Conservation (phyloP, 2,329 filamentous ascomycete species). For the Rhynchosporium secalis region DNA sequence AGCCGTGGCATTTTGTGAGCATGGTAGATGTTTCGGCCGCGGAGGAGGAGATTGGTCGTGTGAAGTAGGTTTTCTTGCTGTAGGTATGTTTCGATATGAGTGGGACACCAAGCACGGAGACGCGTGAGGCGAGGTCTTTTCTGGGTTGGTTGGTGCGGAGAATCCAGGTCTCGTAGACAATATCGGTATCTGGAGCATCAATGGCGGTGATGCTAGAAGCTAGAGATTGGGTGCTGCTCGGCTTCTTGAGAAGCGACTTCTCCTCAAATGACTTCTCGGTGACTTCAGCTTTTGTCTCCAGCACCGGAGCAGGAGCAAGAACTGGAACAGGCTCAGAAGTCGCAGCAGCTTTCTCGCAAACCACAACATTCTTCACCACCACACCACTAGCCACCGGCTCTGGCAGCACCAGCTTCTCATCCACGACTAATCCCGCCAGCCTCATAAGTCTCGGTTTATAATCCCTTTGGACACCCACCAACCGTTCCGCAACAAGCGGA, state of each 20-base stretch:
- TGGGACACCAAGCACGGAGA: constrained; percentile 18
- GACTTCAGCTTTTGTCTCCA: neutral
- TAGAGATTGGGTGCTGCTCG: constrained; percentile 14
- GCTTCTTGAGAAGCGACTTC: constrained; percentile 5
- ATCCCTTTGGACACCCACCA: constrained; percentile 25
- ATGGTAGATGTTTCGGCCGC: constrained; percentile 15
- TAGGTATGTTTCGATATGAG: constrained; percentile 17
- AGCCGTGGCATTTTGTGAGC: neutral
- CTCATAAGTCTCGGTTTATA: constrained; percentile 22
- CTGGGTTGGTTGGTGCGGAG: constrained; percentile 20
- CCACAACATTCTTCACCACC: neutral
- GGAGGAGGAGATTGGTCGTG: constrained; percentile 20
- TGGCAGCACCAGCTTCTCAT: constrained; percentile 4
- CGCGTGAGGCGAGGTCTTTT: constrained; percentile 14
- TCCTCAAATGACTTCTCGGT: neutral
- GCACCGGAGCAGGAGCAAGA: neutral
- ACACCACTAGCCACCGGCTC: neutral
- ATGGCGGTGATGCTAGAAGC: neutral
- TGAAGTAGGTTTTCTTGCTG: constrained; percentile 19
- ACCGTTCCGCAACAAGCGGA: constrained; percentile 23
- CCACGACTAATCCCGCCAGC: neutral
- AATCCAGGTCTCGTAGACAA: constrained; percentile 23
- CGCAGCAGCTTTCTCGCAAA: neutral
- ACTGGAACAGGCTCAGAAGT: neutral
- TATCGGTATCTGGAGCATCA: constrained; percentile 9